Percentiles rank a stretch among this genome's conserved stretches.
phyloP scores from a whole-genome alignment of 164 flowering plant genomes.

The Platanus orientalis region DNA sequence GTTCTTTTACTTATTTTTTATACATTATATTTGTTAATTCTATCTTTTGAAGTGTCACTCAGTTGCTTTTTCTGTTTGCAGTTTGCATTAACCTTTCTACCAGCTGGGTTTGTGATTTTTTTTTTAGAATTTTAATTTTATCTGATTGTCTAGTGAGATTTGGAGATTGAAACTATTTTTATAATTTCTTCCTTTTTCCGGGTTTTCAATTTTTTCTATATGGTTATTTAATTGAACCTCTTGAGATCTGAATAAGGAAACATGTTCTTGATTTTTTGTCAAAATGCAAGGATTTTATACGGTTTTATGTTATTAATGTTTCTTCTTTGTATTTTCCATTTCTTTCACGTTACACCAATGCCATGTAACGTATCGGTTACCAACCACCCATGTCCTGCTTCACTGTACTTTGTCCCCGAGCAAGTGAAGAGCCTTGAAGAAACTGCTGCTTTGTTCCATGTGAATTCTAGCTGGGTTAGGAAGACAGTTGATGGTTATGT shows the following conservation, averaged over 20 bases:
- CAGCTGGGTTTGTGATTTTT: too few relatives aligned
- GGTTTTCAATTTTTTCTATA: background rate
- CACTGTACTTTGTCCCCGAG: conserved; percentile 22
- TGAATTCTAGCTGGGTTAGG: conserved; percentile 14
- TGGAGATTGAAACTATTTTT: too few relatives aligned
- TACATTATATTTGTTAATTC: too few relatives aligned
- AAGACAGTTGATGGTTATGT: conserved; percentile 26
- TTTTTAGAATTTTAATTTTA: too few relatives aligned
- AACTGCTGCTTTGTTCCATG: conserved; percentile 24
- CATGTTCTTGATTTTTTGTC: background rate
- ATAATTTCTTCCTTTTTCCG: too few relatives aligned
- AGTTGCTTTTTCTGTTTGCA: too few relatives aligned
- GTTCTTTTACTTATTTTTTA: too few relatives aligned
- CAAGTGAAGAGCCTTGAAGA: conserved; percentile 16
- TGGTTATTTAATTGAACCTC: background rate
- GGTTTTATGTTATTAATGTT: conserved; percentile 9
- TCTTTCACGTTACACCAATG: conserved; percentile 12
- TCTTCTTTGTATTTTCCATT: background rate
- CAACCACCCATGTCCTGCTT: conserved; percentile 24
- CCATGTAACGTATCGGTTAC: conserved; percentile 16
- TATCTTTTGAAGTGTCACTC: too few relatives aligned
- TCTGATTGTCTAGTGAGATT: too few relatives aligned
- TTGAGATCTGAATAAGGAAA: background rate
- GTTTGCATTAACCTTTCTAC: too few relatives aligned
- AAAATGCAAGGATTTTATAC: conserved; percentile 3